Conservation (phyloP, 768 basidiomycete species). For the Rhodosporidiobolus sp. region DNA sequence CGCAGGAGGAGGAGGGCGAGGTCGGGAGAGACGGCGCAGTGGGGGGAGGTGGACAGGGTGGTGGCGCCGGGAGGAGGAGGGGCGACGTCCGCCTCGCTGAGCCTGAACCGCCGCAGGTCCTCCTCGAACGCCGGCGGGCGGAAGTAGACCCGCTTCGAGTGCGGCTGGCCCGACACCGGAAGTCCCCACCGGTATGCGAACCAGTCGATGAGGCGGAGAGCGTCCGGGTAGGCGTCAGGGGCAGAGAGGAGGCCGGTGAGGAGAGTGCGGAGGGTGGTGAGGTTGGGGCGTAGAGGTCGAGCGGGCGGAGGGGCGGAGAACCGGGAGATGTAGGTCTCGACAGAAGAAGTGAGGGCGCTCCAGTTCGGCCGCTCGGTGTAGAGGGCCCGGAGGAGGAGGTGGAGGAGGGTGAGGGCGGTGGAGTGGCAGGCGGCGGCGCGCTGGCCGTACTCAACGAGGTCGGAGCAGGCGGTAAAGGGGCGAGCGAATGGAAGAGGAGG, state of each 20-base stretch:
- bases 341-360: background rate
- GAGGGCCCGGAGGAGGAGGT: constrained; percentile 57
- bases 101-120: background rate
- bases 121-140: background rate
- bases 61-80: no score
- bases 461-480: constrained; percentile 48
- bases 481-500: background rate
- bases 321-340: background rate
- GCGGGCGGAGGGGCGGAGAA: background rate
- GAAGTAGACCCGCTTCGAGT: background rate
- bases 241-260: background rate
- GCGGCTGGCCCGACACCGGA: background rate
- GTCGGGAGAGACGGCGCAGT: background rate
- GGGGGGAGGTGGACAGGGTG: background rate
- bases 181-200: constrained; percentile 7
- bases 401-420: constrained; percentile 55
- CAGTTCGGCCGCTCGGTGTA: constrained; percentile 54
- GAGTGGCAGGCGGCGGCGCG: constrained; percentile 51
- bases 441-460: background rate
- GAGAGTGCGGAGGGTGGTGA: constrained; percentile 10
- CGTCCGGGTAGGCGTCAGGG: background rate
- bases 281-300: background rate
- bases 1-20: background rate
- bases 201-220: constrained; percentile 10
- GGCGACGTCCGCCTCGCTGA: background rate